Conservation (phyloP, 805 yeast species). For the Candida verbasci region DNA sequence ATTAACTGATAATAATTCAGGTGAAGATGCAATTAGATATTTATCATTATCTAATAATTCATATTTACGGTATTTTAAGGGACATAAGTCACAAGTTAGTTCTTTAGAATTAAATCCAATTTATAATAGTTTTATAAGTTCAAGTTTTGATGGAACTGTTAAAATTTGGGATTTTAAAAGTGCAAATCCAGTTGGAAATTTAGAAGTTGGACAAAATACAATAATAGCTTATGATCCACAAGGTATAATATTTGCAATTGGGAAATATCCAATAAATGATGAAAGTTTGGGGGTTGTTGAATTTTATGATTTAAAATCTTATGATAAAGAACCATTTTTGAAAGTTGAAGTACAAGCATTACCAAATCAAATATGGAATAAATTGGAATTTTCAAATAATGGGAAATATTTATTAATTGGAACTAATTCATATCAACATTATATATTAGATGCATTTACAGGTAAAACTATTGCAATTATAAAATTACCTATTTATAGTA, state of each 20-base stretch:
- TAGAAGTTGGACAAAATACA: constrained; percentile 50
- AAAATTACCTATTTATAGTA: constrained; percentile 11
- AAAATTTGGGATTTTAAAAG: constrained; percentile 84
- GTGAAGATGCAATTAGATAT: constrained; percentile 71
- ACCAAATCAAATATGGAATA: constrained; percentile 45
- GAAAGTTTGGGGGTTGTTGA: constrained; percentile 23
- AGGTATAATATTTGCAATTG: constrained; percentile 77
- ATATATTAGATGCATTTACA: constrained; percentile 65
- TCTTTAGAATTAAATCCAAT: constrained; percentile 70
- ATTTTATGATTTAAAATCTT: constrained; percentile 58
- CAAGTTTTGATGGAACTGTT: constrained; percentile 74
- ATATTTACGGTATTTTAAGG: constrained; percentile 79
- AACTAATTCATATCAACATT: constrained; percentile 49
- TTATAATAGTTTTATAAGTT: constrained; percentile 57
- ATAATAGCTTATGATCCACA: constrained; percentile 76
- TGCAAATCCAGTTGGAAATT: constrained; percentile 56
- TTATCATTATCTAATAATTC: constrained; percentile 73
- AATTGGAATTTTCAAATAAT: constrained; percentile 74
- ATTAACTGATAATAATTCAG: constrained; percentile 27
- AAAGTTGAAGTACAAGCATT: constrained; percentile 14
- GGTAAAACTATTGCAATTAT: constrained; percentile 45
- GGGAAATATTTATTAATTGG: constrained; percentile 62
- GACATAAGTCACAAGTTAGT: constrained; percentile 76
- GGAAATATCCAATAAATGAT: constrained; percentile 19
- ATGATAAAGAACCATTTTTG: constrained; percentile 55